Base-by-base conservation (phyloP, 208 protist genomes). In the Leptomonas seymouri region DNA sequence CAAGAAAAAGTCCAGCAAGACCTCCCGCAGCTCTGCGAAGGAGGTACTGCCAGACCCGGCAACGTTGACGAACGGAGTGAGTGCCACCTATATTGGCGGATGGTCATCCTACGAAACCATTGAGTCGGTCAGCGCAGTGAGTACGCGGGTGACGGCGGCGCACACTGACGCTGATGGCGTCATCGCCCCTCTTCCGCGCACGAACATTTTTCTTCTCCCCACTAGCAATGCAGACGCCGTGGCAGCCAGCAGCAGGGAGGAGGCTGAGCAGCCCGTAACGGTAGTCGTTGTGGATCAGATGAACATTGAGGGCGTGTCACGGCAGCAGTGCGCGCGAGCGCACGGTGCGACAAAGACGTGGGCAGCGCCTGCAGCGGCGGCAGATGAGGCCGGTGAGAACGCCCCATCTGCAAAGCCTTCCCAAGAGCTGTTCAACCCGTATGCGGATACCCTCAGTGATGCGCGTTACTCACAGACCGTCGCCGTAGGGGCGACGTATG, bases 41-140 rank as follows among this genome's bases (percentile, higher is more conserved):
- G 91, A 94, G 69, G 78, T 80, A 51, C 76, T 96, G n/a, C 80
- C 83, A 3, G 81, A 90, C 48, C 82, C 87, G 3, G 55, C 44
- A 11, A 82, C 81, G n/a, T 28, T 96, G 42, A 71, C 76, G 28
- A 72, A 89, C 58, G 91, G 89, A 5, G 18, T 56, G 23, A 69
- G 70, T 57, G 84, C 84, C 28, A 85, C 87, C 36, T 96, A 91
- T 76, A 83, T 96, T 66, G 87, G 87, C 14, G 78, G 81, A 28
- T 96, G 91, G 89, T 96, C 89, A 23, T 69, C 59, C 51, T 84
- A 83, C 59, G 28, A 82, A 21, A 76, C 73, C 0, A 61, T 94
- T 46, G 81, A 86, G 60, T 71, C 76, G 54, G 67, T 96, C 45
- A 78, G 65, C n/a, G 69, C 80, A 2, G 84, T 93, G 48, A 81